phyloP scores from a whole-genome alignment of 2,329 filamentous ascomycete species.

The Neofusicoccum laricinum region DNA sequence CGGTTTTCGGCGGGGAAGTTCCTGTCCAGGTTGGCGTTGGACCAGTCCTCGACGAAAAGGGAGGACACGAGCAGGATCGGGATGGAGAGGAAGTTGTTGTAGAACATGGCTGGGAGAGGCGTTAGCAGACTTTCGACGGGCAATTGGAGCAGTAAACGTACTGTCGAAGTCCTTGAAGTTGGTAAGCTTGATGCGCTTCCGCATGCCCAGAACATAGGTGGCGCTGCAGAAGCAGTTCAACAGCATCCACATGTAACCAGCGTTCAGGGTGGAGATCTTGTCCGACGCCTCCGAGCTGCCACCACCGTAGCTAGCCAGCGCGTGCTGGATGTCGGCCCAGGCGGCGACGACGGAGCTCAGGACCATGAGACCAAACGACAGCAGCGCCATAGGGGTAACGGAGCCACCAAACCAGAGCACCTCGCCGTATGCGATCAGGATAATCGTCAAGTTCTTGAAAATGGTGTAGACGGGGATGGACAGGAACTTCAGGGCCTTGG shows the following conservation, averaged over 20 bases:
- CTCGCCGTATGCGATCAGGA: constrained; percentile 96
- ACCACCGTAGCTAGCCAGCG: constrained; percentile 61
- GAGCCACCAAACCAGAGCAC: constrained; percentile 97
- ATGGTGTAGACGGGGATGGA: constrained; percentile 99
- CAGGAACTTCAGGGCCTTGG: constrained; percentile 92
- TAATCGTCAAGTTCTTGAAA: constrained; percentile 99
- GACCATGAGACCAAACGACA: constrained; percentile 96
- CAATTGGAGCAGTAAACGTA: constrained; percentile 55
- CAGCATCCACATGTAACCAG: constrained; percentile 97
- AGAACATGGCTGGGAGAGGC: constrained; percentile 79
- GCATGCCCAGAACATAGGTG: constrained; percentile 86
- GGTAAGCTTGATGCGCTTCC: constrained; percentile 98
- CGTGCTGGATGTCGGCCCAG: constrained; percentile 94
- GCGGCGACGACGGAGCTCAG: constrained; percentile 90
- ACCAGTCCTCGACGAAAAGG: constrained; percentile 89
- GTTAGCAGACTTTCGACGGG: constrained; percentile 14
- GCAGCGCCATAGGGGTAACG: constrained; percentile 80
- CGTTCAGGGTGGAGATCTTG: constrained; percentile 84
- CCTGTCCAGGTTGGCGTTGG: constrained; percentile 70
- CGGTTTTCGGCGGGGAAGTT: constrained; percentile 87
- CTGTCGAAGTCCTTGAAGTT: constrained; percentile 99
- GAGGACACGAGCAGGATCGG: constrained; percentile 83
- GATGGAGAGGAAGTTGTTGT: constrained; percentile 97
- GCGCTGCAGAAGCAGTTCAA: constrained; percentile 95
- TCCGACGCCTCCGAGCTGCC: constrained; percentile 60